phyloP scores from a whole-genome alignment of 129 eudicot species.

The Flaveria robusta region DNA sequence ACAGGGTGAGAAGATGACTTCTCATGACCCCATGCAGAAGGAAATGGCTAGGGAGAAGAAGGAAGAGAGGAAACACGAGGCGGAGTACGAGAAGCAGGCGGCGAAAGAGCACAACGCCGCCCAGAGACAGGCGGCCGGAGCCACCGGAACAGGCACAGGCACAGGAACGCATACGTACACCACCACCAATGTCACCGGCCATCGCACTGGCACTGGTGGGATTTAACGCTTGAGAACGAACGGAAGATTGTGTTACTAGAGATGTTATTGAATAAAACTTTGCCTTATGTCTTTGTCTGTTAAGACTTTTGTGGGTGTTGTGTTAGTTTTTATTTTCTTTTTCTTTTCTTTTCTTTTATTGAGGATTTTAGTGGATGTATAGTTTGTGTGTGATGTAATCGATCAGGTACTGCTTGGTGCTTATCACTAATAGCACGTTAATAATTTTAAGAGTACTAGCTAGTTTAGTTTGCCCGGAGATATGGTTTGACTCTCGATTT shows the following conservation, averaged over 20 bases:
- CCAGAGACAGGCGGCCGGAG: conserved; percentile 33
- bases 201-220: conserved; percentile 55
- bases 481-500: no score
- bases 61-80: conserved; percentile 52
- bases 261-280: background rate
- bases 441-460: background rate
- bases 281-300: background rate
- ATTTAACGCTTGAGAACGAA: conserved; percentile 20
- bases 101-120: conserved; percentile 52
- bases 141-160: conserved; percentile 25
- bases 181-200: conserved; percentile 39
- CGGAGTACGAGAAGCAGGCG: conserved; percentile 60
- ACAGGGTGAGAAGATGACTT: conserved; percentile 62
- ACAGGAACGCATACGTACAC: conserved; percentile 22
- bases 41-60: conserved; percentile 64
- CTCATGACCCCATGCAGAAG: conserved; percentile 54
- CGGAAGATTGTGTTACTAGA: background rate
- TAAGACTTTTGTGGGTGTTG: background rate
- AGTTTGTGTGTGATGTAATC: conserved; percentile 20
- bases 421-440: background rate
- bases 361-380: background rate
- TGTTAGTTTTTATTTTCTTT: background rate
- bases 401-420: background rate
- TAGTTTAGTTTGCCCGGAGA: no score
- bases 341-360: no score